phyloP scores from a whole-genome alignment of 2,329 filamentous ascomycete species.

The Pseudocercospora eumusae region DNA sequence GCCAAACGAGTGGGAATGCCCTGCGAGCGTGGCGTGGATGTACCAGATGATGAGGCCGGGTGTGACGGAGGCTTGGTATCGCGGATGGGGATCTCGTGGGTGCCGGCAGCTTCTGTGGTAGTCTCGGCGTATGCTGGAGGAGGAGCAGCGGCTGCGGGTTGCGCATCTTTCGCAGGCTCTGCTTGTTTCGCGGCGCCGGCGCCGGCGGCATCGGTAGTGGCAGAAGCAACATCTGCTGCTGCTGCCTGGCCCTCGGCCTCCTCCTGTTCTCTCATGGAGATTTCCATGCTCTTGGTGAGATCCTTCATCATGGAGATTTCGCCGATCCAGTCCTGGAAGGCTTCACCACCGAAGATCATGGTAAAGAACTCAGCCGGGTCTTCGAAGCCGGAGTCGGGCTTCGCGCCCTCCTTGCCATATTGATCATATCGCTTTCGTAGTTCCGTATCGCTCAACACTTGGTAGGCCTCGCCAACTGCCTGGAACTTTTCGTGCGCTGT shows the following conservation, averaged over 20 bases:
- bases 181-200: slow-evolving; percentile 25
- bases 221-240: slow-evolving; percentile 39
- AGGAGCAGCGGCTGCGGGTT: slow-evolving; percentile 25
- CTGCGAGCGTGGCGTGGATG: slow-evolving; percentile 53
- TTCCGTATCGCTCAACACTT: slow-evolving; percentile 83
- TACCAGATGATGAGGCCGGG: slow-evolving; percentile 34
- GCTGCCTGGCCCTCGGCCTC: slow-evolving; percentile 59
- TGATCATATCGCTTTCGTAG: slow-evolving; percentile 93
- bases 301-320: slow-evolving; percentile 99
- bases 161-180: slow-evolving; percentile 27
- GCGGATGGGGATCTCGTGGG: slow-evolving; percentile 31
- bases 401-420: slow-evolving; percentile 91
- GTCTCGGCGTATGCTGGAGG: slow-evolving; percentile 22
- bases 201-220: slow-evolving; percentile 50
- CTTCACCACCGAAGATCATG: slow-evolving; percentile 96
- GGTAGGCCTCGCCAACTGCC: slow-evolving; percentile 70
- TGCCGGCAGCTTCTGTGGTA: slow-evolving; percentile 9
- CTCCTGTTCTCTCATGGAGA: slow-evolving; percentile 80
- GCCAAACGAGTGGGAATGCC: slow-evolving; percentile 77
- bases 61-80: slow-evolving; percentile 26
- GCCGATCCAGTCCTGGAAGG: slow-evolving; percentile 93
- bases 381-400: slow-evolving; percentile 86
- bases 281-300: slow-evolving; percentile 96
- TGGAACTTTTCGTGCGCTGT: slow-evolving; percentile 94
- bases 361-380: slow-evolving; percentile 97